phyloP scores from a whole-genome alignment of 2,329 filamentous ascomycete species.

The Colletotrichum chlorophyti region DNA sequence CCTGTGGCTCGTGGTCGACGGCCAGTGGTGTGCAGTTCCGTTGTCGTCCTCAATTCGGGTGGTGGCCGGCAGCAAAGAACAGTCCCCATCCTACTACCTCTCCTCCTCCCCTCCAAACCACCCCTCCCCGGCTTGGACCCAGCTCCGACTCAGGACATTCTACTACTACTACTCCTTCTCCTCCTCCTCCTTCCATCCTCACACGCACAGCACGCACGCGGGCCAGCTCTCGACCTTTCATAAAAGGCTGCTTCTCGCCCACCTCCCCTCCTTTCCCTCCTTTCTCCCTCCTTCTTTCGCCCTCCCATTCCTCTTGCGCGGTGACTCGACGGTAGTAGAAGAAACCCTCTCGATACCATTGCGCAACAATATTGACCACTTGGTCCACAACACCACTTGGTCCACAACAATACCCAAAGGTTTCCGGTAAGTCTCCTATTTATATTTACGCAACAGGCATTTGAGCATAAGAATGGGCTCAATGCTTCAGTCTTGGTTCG shows the following conservation, averaged over 20 bases:
- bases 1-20: too few relatives aligned
- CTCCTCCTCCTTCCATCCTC: slow-evolving; percentile 11
- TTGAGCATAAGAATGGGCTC: too few relatives aligned
- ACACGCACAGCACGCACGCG: slow-evolving; percentile 7
- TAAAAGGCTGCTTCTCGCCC: slow-evolving; percentile 27
- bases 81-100: not conserved
- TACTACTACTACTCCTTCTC: slow-evolving; percentile 11
- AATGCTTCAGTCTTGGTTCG: slow-evolving; percentile 4
- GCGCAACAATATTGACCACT: slow-evolving; percentile 17
- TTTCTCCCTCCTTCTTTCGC: slow-evolving; percentile 20
- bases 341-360: slow-evolving; percentile 29
- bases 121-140: slow-evolving; percentile 14
- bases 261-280: slow-evolving; percentile 4
- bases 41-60: not conserved
- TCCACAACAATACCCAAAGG: slow-evolving; percentile 8
- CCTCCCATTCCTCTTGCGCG: slow-evolving; percentile 25
- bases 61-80: slow-evolving; percentile 20
- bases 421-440: slow-evolving; percentile 25
- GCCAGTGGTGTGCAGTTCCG: slow-evolving; percentile 2
- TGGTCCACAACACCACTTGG: slow-evolving; percentile 11
- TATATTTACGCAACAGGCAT: not conserved
- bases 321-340: slow-evolving; percentile 29
- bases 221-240: slow-evolving; percentile 15
- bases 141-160: slow-evolving; percentile 28
- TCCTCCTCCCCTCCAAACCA: slow-evolving; percentile 8